Percentiles rank a stretch among this genome's conserved stretches.
Evolutionary conservation across 163 green algal genomes (phyloP).

Genomic region (Trebouxia gelatinosa): DNA sequence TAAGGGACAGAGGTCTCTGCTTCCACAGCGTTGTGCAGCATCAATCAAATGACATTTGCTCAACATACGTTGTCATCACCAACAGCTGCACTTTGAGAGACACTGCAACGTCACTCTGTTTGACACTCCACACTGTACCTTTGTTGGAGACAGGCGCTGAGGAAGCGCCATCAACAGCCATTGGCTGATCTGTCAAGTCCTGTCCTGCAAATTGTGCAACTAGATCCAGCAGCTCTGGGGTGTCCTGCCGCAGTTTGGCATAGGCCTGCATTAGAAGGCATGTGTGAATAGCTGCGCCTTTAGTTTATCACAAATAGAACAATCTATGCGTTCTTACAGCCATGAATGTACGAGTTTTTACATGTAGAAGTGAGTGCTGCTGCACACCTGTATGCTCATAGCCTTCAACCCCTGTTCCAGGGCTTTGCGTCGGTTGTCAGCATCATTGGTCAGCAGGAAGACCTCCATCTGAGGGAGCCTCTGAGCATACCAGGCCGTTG

Average conservation of each 20-base stretch:
- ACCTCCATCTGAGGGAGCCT: conserved; percentile 55
- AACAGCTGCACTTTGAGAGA: too few relatives aligned
- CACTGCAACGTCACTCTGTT: too few relatives aligned
- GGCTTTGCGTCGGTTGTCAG: conserved; percentile 75
- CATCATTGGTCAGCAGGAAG: conserved; percentile 89
- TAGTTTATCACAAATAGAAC: too few relatives aligned
- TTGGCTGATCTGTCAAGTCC: conserved; percentile 18
- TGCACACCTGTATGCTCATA: conserved; percentile 47
- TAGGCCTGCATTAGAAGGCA: conserved; percentile 60
- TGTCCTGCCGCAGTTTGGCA: conserved; percentile 45
- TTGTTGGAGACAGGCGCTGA: conserved; percentile 19
- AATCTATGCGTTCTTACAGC: too few relatives aligned
- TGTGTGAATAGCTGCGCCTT: too few relatives aligned
- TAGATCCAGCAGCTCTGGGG: conserved; percentile 75
- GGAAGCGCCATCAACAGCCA: conserved; percentile 3
- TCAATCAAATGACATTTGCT: too few relatives aligned
- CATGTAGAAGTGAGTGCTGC: too few relatives aligned
- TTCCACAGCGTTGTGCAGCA: too few relatives aligned
- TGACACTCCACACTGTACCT: too few relatives aligned
- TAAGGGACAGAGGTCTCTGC: too few relatives aligned
- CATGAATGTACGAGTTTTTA: too few relatives aligned
- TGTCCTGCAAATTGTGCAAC: conserved; percentile 48
- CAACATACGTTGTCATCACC: too few relatives aligned
- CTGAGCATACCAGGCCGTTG: conserved; percentile 71
- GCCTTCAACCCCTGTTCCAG: conserved; percentile 58